Percentiles rank a stretch among this genome's conserved stretches.
phyloP scores from a whole-genome alignment of 2,329 filamentous ascomycete genomes.

The Diaporthe amygdali region DNA sequence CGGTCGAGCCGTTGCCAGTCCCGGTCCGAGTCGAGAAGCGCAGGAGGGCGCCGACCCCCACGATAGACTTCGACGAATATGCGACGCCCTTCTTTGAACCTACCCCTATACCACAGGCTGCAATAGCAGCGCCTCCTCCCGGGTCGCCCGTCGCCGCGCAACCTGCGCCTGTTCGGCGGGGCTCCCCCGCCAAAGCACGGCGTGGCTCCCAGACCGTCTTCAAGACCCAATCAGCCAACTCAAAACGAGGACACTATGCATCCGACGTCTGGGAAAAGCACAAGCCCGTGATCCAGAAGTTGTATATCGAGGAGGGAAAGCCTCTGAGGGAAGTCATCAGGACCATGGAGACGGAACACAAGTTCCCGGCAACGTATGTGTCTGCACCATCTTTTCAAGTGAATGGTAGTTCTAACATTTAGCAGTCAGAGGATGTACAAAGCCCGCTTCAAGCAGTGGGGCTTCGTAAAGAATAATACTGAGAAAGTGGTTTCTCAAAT shows the following conservation, averaged over 20 bases:
- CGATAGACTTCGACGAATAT: neutral
- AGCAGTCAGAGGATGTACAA: slow-evolving; percentile 60
- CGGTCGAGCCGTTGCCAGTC: neutral
- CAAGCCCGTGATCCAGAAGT: slow-evolving; percentile 6
- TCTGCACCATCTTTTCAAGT: neutral
- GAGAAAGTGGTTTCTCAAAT: slow-evolving; percentile 57
- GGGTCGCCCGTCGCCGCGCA: neutral
- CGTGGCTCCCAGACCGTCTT: slow-evolving; percentile 1
- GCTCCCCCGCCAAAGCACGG: neutral
- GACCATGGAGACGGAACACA: slow-evolving; percentile 18
- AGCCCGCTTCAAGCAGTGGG: slow-evolving; percentile 60
- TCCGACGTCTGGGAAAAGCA: slow-evolving; percentile 20
- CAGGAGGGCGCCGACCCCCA: slow-evolving; percentile 2
- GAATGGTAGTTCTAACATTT: neutral
- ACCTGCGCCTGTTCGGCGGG: neutral
- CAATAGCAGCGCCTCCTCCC: neutral
- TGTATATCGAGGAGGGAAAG: slow-evolving; percentile 22
- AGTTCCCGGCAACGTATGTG: slow-evolving; percentile 21
- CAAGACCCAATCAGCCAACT: slow-evolving; percentile 19
- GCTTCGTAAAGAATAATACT: slow-evolving; percentile 60
- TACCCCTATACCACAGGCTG: neutral
- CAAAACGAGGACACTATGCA: slow-evolving; percentile 19
- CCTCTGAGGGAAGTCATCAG: slow-evolving; percentile 19
- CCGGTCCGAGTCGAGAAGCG: slow-evolving; percentile 6
- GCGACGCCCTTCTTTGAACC: neutral